Evolutionary conservation across 768 basidiomycete species (phyloP).

Genomic region (Cystofilobasidium macerans): DNA sequence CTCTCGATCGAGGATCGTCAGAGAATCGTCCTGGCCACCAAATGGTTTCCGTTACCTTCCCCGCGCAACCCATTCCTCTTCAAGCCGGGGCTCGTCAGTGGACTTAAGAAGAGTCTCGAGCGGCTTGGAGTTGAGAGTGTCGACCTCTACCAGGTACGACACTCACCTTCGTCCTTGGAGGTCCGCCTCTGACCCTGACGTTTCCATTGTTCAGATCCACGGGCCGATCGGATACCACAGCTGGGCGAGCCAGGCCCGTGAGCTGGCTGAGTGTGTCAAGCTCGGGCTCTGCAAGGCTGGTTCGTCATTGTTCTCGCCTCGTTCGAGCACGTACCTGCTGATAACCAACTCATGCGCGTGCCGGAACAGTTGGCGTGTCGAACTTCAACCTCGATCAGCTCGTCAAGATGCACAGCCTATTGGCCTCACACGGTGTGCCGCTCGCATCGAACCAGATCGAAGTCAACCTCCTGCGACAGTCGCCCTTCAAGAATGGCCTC

Average conservation of each 20-base stretch:
- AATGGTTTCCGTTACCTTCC: conserved; percentile 30
- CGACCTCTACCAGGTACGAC: conserved; percentile 33
- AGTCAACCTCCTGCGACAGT: conserved; percentile 34
- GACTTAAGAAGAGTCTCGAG: conserved; percentile 28
- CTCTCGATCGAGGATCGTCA: background rate
- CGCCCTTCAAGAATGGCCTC: conserved; percentile 34
- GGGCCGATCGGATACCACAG: conserved; percentile 31
- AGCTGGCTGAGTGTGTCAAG: conserved; percentile 34
- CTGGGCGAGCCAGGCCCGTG: conserved; percentile 30
- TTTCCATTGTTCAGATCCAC: conserved; percentile 29
- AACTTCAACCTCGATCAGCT: conserved; percentile 1
- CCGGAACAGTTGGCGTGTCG: conserved; percentile 4
- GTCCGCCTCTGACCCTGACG: background rate
- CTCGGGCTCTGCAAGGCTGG: conserved; percentile 33
- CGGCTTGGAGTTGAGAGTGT: conserved; percentile 32
- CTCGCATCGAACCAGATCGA: conserved; percentile 39
- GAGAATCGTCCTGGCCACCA: conserved; percentile 6
- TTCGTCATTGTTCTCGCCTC: background rate
- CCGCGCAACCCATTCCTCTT: conserved; percentile 32
- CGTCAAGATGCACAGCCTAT: conserved; percentile 31
- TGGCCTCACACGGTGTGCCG: conserved; percentile 32
- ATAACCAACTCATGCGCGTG: background rate
- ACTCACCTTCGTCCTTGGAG: background rate
- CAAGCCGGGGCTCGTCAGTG: conserved; percentile 32
- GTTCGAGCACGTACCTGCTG: background rate